Conservation (phyloP, 2,329 filamentous ascomycete species). For the Leptographium wingfieldii region DNA sequence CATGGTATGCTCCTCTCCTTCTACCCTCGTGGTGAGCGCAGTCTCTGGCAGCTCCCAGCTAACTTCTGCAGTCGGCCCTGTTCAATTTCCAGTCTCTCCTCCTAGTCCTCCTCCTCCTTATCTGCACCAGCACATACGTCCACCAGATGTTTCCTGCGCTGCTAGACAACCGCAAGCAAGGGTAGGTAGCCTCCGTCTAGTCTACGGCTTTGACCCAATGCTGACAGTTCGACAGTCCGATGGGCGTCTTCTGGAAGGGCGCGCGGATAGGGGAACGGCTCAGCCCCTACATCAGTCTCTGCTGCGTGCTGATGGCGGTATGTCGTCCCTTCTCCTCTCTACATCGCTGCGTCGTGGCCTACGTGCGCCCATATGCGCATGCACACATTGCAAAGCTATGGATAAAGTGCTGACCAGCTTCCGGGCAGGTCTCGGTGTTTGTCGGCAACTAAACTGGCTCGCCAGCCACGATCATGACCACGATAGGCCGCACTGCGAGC, state of each 20-base stretch:
- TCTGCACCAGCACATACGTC: conserved; percentile 90
- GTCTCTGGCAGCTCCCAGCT: not conserved
- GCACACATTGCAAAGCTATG: too few species aligned
- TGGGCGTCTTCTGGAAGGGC: conserved; percentile 92
- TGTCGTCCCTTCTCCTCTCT: not conserved
- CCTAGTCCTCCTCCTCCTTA: conserved; percentile 83
- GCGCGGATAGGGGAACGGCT: conserved; percentile 84
- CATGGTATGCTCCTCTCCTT: not conserved
- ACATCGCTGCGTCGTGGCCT: not conserved
- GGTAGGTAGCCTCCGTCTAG: conserved; percentile 19
- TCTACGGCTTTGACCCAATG: not conserved
- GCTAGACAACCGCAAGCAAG: conserved; percentile 86
- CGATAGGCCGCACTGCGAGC: not conserved
- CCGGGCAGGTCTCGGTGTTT: conserved; percentile 9
- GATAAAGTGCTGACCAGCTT: not conserved
- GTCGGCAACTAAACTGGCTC: conserved; percentile 7
- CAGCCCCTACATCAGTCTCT: conserved; percentile 90
- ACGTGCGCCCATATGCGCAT: not conserved
- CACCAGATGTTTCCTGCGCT: conserved; percentile 82
- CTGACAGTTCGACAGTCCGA: conserved; percentile 35
- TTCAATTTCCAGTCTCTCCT: conserved; percentile 99
- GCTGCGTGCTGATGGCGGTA: conserved; percentile 89
- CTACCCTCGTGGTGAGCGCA: too few species aligned
- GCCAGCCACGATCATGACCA: not conserved
- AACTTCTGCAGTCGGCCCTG: conserved; percentile 60